phyloP scores from a whole-genome alignment of 768 basidiomycete species.

The Hirschioporus abietinus region DNA sequence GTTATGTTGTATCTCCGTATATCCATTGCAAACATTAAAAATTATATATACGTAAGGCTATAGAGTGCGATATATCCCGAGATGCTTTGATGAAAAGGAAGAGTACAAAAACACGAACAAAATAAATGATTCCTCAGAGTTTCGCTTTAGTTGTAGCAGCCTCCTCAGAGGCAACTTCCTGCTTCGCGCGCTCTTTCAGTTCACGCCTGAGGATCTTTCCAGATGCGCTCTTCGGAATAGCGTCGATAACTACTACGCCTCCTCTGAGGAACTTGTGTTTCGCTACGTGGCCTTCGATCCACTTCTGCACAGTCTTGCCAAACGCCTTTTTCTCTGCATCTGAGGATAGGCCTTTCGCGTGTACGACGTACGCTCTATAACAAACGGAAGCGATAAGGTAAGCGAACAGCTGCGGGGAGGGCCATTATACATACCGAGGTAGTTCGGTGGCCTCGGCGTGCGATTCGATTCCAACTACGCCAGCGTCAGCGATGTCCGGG shows the following conservation, averaged over 20 bases:
- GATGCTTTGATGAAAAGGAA: not conserved
- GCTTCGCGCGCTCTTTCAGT: constrained; percentile 61
- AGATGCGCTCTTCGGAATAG: constrained; percentile 73
- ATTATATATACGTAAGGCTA: not conserved
- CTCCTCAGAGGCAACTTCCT: constrained; percentile 31
- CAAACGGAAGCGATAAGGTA: not conserved
- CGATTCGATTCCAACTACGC: constrained; percentile 72
- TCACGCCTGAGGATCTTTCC: constrained; percentile 86
- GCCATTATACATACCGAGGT: constrained; percentile 46
- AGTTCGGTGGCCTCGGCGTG: constrained; percentile 73
- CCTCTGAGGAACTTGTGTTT: constrained; percentile 77
- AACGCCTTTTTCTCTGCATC: constrained; percentile 38
- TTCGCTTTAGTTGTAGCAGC: not conserved
- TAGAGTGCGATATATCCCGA: not conserved
- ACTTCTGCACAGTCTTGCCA: constrained; percentile 46
- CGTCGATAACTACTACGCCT: constrained; percentile 57
- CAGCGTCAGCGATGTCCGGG: constrained; percentile 71
- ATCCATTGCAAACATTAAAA: not conserved
- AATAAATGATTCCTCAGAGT: not conserved
- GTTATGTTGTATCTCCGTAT: not conserved
- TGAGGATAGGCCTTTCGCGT: constrained; percentile 28
- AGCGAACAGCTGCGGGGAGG: not conserved
- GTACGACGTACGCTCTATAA: constrained; percentile 21
- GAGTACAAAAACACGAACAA: too few relatives aligned
- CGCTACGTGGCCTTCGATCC: constrained; percentile 67